Evolutionary conservation across 2,329 filamentous ascomycete genomes (phyloP), one percentile per base, ranked within the genome.

Genomic region (Botrytis elliptica): DNA sequence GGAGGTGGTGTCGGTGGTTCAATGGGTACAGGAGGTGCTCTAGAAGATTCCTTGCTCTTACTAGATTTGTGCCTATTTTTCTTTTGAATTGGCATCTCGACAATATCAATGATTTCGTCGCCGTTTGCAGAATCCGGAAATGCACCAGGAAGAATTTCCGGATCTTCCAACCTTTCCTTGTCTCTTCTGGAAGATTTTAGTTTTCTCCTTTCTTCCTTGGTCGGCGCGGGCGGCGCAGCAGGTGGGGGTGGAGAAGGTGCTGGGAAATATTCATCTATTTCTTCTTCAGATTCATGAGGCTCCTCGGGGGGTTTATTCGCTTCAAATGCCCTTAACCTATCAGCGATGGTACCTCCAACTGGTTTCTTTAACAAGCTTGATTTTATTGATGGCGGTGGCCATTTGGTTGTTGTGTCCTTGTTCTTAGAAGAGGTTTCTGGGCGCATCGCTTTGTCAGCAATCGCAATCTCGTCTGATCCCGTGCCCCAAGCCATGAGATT

Each of bases 271-370:
- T 69, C 71, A 42, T 57, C 63, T 68, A 69, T 57, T 57, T 57
- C 33, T 42, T 72, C n/a, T 75, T 74, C 36, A 75, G 76, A 33
- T 75, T 75, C 57, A 73, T 68, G 49, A 57, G n/a, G 36, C 25
- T 72, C 29, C 40, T 72, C 63, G 29, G 25, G 75, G 64, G 85
- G 82, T 70, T 83, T 80, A 70, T 80, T 77, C 69, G 84, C 78
- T 81, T 90, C 87, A 78, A 90, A 90, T 44, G 86, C 85, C 81
- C 85, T 88, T 75, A 89, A 84, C 78, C 84, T 86, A 79, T 90
- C 87, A 73, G 87, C 85, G 79, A 90, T 86, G 79, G 86, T 89
- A 75, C 84, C 84, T 74, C 83, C 82, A 62, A 85, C 82, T 68
- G 83, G 78, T 81, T 87, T 89, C 77, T 86, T 87, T 70, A 83